Conservation (phyloP, 352 stramenopile species). For the Halophytophthora polymorphica region DNA sequence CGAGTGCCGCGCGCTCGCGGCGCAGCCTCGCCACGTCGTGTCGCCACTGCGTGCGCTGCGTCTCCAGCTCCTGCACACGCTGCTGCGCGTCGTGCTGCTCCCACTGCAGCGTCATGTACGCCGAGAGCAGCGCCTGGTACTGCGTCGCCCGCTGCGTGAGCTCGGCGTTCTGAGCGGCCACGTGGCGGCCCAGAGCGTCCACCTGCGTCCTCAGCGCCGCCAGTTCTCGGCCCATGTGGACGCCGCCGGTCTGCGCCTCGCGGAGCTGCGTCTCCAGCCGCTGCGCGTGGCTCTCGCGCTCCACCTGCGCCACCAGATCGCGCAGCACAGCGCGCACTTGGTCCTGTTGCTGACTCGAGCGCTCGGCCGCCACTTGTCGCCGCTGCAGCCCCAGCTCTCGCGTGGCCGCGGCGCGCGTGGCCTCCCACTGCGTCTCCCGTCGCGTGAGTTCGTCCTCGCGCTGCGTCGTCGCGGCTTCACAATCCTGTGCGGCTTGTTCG, state of each 20-base stretch:
- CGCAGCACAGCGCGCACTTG: slow-evolving; percentile 21
- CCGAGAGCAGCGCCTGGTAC: slow-evolving; percentile 14
- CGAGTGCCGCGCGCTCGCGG: slow-evolving; percentile 6
- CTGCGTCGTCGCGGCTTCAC: too few species aligned
- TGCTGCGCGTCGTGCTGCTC: slow-evolving; percentile 28
- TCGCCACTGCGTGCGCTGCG: slow-evolving; percentile 18
- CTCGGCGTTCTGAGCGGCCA: not conserved
- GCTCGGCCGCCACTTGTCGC: slow-evolving; percentile 16
- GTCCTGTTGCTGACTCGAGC: slow-evolving; percentile 11
- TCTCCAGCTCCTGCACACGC: slow-evolving; percentile 29
- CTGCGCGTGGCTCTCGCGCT: not conserved
- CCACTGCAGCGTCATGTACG: slow-evolving; percentile 18
- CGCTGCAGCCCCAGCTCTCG: slow-evolving; percentile 13
- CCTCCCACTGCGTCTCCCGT: slow-evolving; percentile 1
- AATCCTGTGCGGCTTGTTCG: slow-evolving; percentile 12
- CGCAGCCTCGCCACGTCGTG: slow-evolving; percentile 15
- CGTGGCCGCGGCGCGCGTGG: slow-evolving; percentile 16
- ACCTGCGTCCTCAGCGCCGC: slow-evolving; percentile 11
- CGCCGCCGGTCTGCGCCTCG: not conserved
- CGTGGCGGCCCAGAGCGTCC: too few species aligned
- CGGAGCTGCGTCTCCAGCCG: not conserved
- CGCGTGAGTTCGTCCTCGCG: too few species aligned
- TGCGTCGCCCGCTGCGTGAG: not conserved
- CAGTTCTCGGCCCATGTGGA: not conserved
- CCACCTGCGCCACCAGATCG: slow-evolving; percentile 21